Evolutionary conservation across 164 flowering plant species (phyloP), one percentile per base, ranked within the genome.

Genomic region (Vitis cinerea): DNA sequence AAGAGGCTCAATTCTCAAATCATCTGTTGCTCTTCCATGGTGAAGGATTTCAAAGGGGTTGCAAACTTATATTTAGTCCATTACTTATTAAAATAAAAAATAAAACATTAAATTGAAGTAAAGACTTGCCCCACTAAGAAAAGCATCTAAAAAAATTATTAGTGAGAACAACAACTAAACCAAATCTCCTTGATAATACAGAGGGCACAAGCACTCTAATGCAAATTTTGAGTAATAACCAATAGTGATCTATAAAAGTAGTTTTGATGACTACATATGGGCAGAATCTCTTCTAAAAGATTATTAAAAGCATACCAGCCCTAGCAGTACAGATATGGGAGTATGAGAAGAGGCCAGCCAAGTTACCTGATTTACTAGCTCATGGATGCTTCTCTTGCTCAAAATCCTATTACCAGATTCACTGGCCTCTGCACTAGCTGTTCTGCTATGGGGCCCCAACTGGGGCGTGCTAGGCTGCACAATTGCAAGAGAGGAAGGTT

Each of bases 301-400:
- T 37, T 37, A 37, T 37, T 37, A 37, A 37, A 37, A 37, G 44
- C 44, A 37, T 3, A 37, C 7, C 44, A 37, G 44, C 44, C 44
- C 7, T 9, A 17, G 27, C 27, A 17, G 60, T 15, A 15, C 60
- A 9, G 19, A 50, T 9, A n/a, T 63, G 13, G 29, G 29, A 48
- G 5, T 60, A 65, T 14, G 27, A 67, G 3, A 37, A 37, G 44
- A 55, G 49, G 47, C 50, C 14, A 61, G 62, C 1, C 37, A 4
- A 44, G 15, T 67, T 19, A 90, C 99, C 95, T 95, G 98, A 61
- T 75, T 74, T 23, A 93, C 85, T 67, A 93, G 71, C 74, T 93
- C 97, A 44, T 89, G 92, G 74, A 95, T 91, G 83, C 86, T 93
- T 83, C 98, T 83, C 83, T 93, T 95, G 80, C 88, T 79, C 12